Conservation (phyloP, 352 stramenopile genomes). For the Globisporangium recalcitrans region DNA sequence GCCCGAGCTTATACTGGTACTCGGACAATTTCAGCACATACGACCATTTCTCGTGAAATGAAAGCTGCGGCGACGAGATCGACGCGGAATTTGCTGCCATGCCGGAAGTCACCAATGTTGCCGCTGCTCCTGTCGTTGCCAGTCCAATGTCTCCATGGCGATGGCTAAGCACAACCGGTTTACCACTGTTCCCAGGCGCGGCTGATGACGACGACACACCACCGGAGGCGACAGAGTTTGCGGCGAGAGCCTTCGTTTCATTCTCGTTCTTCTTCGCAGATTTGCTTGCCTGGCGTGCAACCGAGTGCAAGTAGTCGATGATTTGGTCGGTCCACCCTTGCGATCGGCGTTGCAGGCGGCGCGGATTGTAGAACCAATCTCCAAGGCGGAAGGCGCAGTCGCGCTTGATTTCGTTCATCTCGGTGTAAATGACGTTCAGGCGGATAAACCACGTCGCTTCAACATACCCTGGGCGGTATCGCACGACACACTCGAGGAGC, state of each 20-base stretch:
- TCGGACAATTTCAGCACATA: slow-evolving; percentile 79
- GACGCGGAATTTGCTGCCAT: slow-evolving; percentile 7
- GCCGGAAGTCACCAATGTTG: slow-evolving; percentile 8
- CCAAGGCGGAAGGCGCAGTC: slow-evolving; percentile 50
- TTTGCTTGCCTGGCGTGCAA: slow-evolving; percentile 48
- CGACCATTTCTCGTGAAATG: slow-evolving; percentile 72
- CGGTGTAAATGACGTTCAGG: slow-evolving; percentile 84
- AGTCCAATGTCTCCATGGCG: slow-evolving; percentile 29
- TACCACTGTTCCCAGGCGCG: not conserved
- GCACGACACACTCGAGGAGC: slow-evolving; percentile 71
- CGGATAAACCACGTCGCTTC: slow-evolving; percentile 83
- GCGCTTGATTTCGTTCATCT: slow-evolving; percentile 81
- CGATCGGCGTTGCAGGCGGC: slow-evolving; percentile 58
- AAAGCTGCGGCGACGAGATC: slow-evolving; percentile 26
- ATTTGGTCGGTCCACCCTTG: slow-evolving; percentile 81
- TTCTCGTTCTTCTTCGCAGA: slow-evolving; percentile 20
- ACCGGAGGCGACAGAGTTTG: not conserved
- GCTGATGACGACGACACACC: not conserved
- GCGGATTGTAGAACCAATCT: slow-evolving; percentile 81
- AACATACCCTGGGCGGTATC: slow-evolving; percentile 59
- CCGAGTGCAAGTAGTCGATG: slow-evolving; percentile 62
- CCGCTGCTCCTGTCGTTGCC: slow-evolving; percentile 4
- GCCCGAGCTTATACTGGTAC: slow-evolving; percentile 75
- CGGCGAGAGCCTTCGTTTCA: slow-evolving; percentile 10
- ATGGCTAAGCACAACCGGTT: slow-evolving; percentile 20